Conservation (phyloP, 2,329 filamentous ascomycete genomes). For the Aspergillus ustus region DNA sequence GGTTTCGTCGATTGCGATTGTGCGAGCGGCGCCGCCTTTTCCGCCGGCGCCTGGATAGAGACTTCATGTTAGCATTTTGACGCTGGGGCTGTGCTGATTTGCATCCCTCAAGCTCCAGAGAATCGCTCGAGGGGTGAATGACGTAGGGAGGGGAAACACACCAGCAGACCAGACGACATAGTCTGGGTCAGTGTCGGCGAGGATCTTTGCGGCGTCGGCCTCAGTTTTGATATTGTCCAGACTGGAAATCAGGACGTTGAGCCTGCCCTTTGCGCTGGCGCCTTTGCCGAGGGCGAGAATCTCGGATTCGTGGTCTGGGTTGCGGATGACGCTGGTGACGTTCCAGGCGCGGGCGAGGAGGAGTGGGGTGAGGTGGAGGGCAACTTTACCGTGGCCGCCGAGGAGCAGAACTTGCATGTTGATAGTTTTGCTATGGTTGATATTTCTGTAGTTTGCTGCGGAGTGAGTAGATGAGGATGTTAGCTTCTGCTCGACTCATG, state of each 20-base stretch:
- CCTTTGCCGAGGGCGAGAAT: constrained; percentile 66
- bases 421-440: neutral
- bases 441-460: neutral
- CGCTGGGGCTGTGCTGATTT: neutral
- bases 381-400: constrained; percentile 80
- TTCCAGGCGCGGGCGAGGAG: constrained; percentile 75
- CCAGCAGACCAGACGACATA: constrained; percentile 55
- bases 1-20: constrained; percentile 58
- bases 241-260: constrained; percentile 72
- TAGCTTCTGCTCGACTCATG: neutral
- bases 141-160: constrained; percentile 24
- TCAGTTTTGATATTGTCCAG: constrained; percentile 72
- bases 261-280: constrained; percentile 61
- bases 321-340: constrained; percentile 78
- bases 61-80: neutral
- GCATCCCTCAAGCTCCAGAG: neutral
- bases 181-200: constrained; percentile 52
- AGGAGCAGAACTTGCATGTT: constrained; percentile 68
- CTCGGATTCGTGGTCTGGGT: constrained; percentile 66
- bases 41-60: constrained; percentile 55
- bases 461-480: neutral
- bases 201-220: constrained; percentile 64
- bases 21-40: constrained; percentile 56
- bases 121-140: neutral
- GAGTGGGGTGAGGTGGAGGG: constrained; percentile 74